A percentile compares a stretch with the other conserved stretches of the same genome.
Evolutionary conservation across 495 filamentous ascomycete species (phyloP).

Genomic region (Aspergillus baeticus): DNA sequence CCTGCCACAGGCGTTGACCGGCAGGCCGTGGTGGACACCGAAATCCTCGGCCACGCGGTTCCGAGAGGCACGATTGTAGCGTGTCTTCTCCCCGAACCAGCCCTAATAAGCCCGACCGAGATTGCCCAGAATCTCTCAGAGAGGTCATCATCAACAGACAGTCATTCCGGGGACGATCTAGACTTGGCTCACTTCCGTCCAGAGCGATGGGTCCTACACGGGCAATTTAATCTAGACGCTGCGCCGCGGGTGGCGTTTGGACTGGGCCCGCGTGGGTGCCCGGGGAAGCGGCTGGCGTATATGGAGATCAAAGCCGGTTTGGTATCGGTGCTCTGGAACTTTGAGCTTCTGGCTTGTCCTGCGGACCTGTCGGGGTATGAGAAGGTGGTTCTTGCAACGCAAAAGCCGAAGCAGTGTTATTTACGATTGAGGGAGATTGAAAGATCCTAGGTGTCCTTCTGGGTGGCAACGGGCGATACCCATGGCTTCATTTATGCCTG

Average conservation of each 20-base stretch:
- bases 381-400: no score
- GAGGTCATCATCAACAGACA: neutral
- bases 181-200: neutral
- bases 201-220: neutral
- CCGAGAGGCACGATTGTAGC: neutral
- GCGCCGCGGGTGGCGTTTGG: neutral
- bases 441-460: no score
- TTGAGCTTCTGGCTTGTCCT: neutral
- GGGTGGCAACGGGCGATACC: no score
- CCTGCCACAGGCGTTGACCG: neutral
- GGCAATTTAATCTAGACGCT: neutral
- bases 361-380: neutral
- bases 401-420: neutral
- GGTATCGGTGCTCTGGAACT: neutral
- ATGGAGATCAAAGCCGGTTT: neutral
- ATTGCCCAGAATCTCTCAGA: neutral
- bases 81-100: neutral
- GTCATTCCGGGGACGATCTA: neutral
- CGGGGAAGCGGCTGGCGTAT: constrained; percentile 15
- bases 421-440: neutral
- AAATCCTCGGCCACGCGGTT: neutral
- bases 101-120: neutral
- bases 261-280: neutral
- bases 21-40: neutral
- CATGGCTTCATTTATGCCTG: no score